Conservation (phyloP, 257 asterid genomes). For the Buddleja alternifolia region DNA sequence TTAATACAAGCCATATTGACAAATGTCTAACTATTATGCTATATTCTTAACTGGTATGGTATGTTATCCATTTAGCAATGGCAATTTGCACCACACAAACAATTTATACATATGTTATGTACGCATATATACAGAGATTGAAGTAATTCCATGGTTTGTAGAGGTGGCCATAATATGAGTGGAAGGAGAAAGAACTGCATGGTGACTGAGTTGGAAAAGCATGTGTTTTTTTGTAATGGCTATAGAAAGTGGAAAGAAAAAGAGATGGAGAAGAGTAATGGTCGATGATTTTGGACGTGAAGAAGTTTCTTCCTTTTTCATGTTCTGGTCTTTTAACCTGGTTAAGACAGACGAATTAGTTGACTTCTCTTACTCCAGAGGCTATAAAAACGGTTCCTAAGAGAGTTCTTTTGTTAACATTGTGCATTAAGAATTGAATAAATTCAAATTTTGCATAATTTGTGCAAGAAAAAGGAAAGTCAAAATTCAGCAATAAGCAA, state of each 20-base stretch:
- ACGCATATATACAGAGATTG: background rate
- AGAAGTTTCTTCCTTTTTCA: background rate
- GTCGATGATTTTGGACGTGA: background rate
- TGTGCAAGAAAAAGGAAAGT: background rate
- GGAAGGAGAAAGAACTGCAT: background rate
- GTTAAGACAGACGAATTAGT: background rate
- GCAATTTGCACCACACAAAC: background rate
- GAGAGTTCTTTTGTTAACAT: background rate
- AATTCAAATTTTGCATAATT: background rate
- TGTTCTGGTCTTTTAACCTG: background rate
- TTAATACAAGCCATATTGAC: background rate
- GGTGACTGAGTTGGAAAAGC: background rate
- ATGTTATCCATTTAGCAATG: conserved; percentile 5
- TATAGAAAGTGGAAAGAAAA: conserved; percentile 2
- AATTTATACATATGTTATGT: background rate
- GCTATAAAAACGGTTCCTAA: background rate
- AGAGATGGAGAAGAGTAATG: background rate
- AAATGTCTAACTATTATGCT: conserved; percentile 6
- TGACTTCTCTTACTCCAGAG: background rate
- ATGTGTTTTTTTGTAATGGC: conserved; percentile 8
- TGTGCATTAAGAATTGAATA: conserved; percentile 1
- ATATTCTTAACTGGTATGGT: background rate
- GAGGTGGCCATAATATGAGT: conserved; percentile 3
- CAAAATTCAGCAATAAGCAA: conserved; percentile 4
- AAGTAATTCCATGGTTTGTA: background rate